A percentile compares a stretch with the other conserved stretches of the same genome.
Evolutionary conservation across 2,329 filamentous ascomycete genomes (phyloP).

Genomic region (Exophiala viscosa): DNA sequence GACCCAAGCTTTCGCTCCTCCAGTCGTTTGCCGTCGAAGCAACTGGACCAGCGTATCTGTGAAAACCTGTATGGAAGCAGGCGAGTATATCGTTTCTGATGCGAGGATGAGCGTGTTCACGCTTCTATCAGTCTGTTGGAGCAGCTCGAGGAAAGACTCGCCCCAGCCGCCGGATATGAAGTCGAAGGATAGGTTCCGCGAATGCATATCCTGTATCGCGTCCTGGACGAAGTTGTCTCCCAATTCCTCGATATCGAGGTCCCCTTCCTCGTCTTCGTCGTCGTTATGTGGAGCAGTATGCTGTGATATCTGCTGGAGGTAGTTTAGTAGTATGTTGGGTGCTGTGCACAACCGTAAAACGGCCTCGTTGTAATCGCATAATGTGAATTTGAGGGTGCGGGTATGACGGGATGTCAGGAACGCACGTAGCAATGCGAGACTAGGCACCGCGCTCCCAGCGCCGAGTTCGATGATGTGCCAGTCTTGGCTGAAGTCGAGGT

Average conservation of each 20-base stretch:
- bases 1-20: slow-evolving; percentile 49
- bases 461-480: slow-evolving; percentile 52
- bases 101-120: slow-evolving; percentile 48
- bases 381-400: slow-evolving; percentile 47
- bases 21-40: slow-evolving; percentile 37
- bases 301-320: slow-evolving; percentile 22
- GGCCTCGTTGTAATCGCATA: slow-evolving; percentile 60
- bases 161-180: slow-evolving; percentile 61
- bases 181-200: slow-evolving; percentile 46
- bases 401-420: slow-evolving; percentile 34
- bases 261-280: slow-evolving; percentile 37
- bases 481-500: slow-evolving; percentile 29
- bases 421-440: slow-evolving; percentile 52
- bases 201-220: slow-evolving; percentile 45
- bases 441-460: slow-evolving; percentile 61
- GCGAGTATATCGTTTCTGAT: slow-evolving; percentile 64
- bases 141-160: slow-evolving; percentile 43
- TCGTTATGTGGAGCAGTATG: slow-evolving; percentile 9
- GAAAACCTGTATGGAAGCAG: slow-evolving; percentile 52
- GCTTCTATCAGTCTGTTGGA: not conserved
- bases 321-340: slow-evolving; percentile 59
- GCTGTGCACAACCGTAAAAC: slow-evolving; percentile 60
- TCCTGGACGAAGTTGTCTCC: slow-evolving; percentile 47
- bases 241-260: slow-evolving; percentile 30
- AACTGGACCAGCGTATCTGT: slow-evolving; percentile 52